Conservation (phyloP, 179 eudicot genomes). For the Nepenthes alata region DNA sequence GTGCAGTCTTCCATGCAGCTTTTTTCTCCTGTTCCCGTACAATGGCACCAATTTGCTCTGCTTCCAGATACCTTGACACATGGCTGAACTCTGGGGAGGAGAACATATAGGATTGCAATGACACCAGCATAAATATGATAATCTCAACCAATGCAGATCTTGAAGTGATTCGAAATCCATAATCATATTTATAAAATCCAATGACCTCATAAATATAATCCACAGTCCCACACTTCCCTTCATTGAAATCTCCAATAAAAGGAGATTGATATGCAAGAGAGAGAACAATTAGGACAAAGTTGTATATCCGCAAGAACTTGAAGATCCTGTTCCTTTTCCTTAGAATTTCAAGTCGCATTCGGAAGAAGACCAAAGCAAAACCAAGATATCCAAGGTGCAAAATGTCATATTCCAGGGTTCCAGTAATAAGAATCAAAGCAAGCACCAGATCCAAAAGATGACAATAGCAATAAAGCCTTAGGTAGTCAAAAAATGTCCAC, state of each 20-base stretch:
- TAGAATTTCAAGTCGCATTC: conserved; percentile 78
- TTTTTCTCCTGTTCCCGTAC: conserved; percentile 94
- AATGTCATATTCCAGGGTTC: conserved; percentile 93
- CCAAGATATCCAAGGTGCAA: conserved; percentile 97
- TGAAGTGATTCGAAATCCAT: conserved; percentile 93
- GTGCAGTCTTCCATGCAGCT: conserved; percentile 97
- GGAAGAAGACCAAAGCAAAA: conserved; percentile 86
- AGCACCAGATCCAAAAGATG: conserved; percentile 98
- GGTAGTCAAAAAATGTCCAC: conserved; percentile 95
- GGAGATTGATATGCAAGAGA: conserved; percentile 99
- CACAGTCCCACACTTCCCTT: conserved; percentile 76
- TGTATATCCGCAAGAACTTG: conserved; percentile 85
- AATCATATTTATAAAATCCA: conserved; percentile 91
- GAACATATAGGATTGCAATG: conserved; percentile 92
- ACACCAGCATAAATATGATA: conserved; percentile 74
- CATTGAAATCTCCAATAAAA: conserved; percentile 66
- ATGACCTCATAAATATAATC: conserved; percentile 85
- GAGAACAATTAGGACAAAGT: conserved; percentile 71
- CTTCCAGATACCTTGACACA: conserved; percentile 91
- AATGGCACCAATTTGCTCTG: conserved; percentile 98
- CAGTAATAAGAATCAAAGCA: conserved; percentile 74
- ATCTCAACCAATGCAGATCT: conserved; percentile 97
- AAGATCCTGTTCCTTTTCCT: conserved; percentile 87
- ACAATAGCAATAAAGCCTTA: conserved; percentile 96
- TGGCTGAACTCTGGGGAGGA: conserved; percentile 86